These are phyloP conservation scores for Myxozyma neglecta DNA, from an alignment of 805 yeast species.

Conservation along the genomic window DNA sequence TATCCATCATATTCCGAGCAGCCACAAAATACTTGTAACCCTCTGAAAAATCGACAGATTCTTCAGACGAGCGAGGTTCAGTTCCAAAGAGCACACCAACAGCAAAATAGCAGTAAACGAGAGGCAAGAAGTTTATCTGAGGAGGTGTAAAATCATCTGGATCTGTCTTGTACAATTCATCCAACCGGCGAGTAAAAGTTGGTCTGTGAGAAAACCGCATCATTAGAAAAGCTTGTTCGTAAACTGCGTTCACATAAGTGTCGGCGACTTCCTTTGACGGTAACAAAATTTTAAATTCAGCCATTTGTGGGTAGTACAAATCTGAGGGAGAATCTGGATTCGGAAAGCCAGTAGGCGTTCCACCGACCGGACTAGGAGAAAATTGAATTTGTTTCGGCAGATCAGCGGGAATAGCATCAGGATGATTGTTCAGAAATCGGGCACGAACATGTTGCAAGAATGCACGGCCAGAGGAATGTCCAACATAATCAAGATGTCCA, in stretches of 20 bases:
- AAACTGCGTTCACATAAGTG: slow-evolving; percentile 68
- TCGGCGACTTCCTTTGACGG: slow-evolving; percentile 77
- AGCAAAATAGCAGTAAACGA: slow-evolving; percentile 83
- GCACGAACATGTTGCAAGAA: slow-evolving; percentile 34
- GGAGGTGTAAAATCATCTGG: slow-evolving; percentile 69
- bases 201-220: slow-evolving; percentile 87
- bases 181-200: slow-evolving; percentile 69
- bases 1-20: slow-evolving; percentile 75
- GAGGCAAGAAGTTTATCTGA: slow-evolving; percentile 73
- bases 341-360: slow-evolving; percentile 1
- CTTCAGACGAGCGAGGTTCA: slow-evolving; percentile 18
- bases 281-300: slow-evolving; percentile 62
- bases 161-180: slow-evolving; percentile 71
- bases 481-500: slow-evolving; percentile 34
- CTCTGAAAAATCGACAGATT: slow-evolving; percentile 48
- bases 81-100: slow-evolving; percentile 74
- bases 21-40: slow-evolving; percentile 79
- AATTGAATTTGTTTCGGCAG: slow-evolving; percentile 8
- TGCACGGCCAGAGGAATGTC: slow-evolving; percentile 33
- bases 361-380: slow-evolving; percentile 4
- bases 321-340: slow-evolving; percentile 23
- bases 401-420: slow-evolving; percentile 30
- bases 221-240: slow-evolving; percentile 83
- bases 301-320: slow-evolving; percentile 9
- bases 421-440: slow-evolving; percentile 27